Conservation (phyloP, 352 stramenopile genomes). For the Phytophthora nicotianae region DNA sequence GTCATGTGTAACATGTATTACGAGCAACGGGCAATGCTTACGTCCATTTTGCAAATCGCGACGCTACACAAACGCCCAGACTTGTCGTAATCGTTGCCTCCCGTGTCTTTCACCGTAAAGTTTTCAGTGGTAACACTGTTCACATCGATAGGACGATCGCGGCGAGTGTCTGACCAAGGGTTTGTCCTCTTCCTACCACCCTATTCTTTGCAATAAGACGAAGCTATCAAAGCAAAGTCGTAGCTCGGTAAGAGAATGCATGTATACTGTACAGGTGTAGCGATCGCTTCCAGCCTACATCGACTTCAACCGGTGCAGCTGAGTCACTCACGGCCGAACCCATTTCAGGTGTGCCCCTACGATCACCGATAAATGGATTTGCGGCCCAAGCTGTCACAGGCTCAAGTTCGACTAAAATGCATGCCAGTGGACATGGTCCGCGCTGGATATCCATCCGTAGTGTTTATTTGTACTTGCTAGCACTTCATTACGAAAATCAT, state of each 20-base stretch:
- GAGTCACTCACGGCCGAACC: constrained; percentile 10
- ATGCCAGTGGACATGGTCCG: too few species aligned
- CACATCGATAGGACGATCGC: constrained; percentile 1
- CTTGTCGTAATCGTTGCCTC: constrained; percentile 23
- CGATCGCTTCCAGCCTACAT: neutral
- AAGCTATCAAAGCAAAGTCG: too few species aligned
- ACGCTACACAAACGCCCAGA: neutral
- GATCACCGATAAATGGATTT: constrained; percentile 29
- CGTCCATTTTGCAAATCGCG: constrained; percentile 24
- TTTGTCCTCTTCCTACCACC: neutral
- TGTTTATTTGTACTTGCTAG: neutral
- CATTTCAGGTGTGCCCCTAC: constrained; percentile 23
- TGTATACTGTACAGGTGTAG: too few species aligned
- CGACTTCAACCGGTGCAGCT: constrained; percentile 20
- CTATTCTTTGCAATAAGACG: too few species aligned
- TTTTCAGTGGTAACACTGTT: constrained; percentile 4
- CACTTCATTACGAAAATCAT: too few species aligned
- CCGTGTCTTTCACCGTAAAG: too few species aligned
- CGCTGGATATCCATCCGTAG: neutral
- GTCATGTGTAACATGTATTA: neutral
- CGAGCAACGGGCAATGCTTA: constrained; percentile 5
- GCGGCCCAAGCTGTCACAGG: too few species aligned
- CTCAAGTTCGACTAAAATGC: too few species aligned
- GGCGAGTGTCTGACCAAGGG: neutral
- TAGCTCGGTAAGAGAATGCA: neutral